These are phyloP conservation scores for Cyberlindnera bimundalis DNA, from an alignment of 805 yeast genomes.

Conservation along the genomic window DNA sequence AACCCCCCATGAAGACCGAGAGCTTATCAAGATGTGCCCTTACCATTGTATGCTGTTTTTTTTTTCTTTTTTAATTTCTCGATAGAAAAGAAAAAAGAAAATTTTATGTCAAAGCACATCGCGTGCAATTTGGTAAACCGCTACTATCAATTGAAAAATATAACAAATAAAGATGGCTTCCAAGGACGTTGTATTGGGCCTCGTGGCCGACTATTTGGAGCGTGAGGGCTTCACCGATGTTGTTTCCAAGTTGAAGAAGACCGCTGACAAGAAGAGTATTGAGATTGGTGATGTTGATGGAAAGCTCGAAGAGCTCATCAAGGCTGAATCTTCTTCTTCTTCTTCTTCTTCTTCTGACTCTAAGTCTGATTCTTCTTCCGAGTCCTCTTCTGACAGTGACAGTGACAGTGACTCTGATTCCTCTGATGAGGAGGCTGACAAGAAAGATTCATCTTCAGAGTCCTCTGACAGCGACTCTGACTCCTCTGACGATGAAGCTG, in stretches of 20 bases:
- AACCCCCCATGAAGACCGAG: too few relatives aligned
- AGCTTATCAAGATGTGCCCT: too few relatives aligned
- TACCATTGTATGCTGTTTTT: too few relatives aligned
- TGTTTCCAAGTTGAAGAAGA: conserved; percentile 20
- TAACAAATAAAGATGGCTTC: conserved; percentile 25
- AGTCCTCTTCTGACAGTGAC: conserved; percentile 2
- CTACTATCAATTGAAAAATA: not conserved
- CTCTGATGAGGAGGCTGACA: not conserved
- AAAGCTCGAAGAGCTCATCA: conserved; percentile 19
- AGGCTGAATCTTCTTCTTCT: conserved; percentile 9
- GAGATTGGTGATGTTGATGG: conserved; percentile 10
- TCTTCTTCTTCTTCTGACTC: conserved; percentile 16
- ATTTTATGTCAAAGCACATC: conserved; percentile 12
- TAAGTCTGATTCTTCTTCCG: conserved; percentile 17
- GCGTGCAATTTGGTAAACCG: too few relatives aligned
- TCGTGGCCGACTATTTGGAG: conserved; percentile 23
- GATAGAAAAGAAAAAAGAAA: conserved; percentile 4
- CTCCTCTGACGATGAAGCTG: conserved; percentile 1
- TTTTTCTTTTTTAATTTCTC: not conserved
- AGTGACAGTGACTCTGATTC: conserved; percentile 6
- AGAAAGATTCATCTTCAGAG: conserved; percentile 1
- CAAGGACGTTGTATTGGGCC: conserved; percentile 19
- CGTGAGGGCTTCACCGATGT: conserved; percentile 20
- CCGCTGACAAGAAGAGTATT: conserved; percentile 19
- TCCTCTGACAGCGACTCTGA: conserved; percentile 1